Evolutionary conservation across 2,329 filamentous ascomycete genomes (phyloP), one percentile per base, ranked within the genome.

Genomic region (Alternaria sp.): DNA sequence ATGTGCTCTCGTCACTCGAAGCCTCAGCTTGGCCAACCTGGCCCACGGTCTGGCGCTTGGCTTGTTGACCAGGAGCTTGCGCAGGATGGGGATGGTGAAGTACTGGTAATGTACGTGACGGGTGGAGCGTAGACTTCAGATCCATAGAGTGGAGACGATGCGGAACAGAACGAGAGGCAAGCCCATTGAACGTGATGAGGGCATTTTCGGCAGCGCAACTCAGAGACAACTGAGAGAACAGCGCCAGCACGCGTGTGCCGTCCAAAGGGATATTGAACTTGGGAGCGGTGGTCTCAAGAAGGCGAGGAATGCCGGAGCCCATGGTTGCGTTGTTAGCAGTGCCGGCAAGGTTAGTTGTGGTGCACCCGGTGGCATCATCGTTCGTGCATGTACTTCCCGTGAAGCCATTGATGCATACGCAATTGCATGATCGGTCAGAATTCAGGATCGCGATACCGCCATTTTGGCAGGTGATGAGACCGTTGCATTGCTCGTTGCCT

Each of bases 321-420:
- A 97, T 82, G 0, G 93, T 97, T 32, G 92, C 93, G 53, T 79
- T 79, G 43, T 81, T 80, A 11, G 73, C 70, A 27, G 82, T 77
- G 18, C 79, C 77, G 22, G 78, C 66, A 25, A 83, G 73, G 30
- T 74, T 77, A 3, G 82, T 83, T 0, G 85, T 88, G 7, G 85
- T 84, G 70, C 89, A 92, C 48, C 82, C 84, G 16, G 69, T 71
- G 25, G 84, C 80, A 57, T 85, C 84, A 14, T 82, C 78, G 14
- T 79, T 66, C 5, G 78, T 80, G 72, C 90, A 92, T 16, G 81
- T 84, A 2, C 80, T 80, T 22, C 90, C 90, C 0, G 91, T 94
- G 76, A 94, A 98, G 2, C 94, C 93, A 70, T 95, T 93, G 22
- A 90, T 88, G 79, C 94, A 99, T 44, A 97, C 88, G 76, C 94